These are phyloP conservation scores for Pythium guiyangense DNA, from an alignment of 352 stramenopile genomes.

Conservation along the genomic window DNA sequence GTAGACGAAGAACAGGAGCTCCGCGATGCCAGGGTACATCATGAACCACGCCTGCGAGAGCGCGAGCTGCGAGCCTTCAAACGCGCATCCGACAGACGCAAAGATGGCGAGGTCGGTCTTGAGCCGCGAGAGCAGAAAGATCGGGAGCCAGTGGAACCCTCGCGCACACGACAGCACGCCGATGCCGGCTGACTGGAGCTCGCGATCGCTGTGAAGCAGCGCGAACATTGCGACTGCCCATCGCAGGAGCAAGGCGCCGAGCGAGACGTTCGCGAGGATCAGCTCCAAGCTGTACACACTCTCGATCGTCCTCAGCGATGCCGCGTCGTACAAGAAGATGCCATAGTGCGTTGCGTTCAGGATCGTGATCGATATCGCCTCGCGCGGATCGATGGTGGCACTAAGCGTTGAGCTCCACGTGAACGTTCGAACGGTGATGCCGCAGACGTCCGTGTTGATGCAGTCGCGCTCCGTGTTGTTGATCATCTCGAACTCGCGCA, in stretches of 20 bases:
- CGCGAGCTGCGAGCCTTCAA: too few relatives aligned
- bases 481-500: conserved; percentile 5
- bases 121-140: conserved; percentile 17
- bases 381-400: not conserved
- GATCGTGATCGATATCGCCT: conserved; percentile 6
- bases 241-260: conserved; percentile 21
- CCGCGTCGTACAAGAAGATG: conserved; percentile 20
- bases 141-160: conserved; percentile 14
- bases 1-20: too few relatives aligned
- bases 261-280: conserved; percentile 31
- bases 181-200: conserved; percentile 8
- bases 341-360: conserved; percentile 24
- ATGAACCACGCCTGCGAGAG: too few relatives aligned
- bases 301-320: conserved; percentile 1
- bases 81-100: conserved; percentile 14
- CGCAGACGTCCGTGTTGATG: not conserved
- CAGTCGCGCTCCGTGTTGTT: conserved; percentile 1
- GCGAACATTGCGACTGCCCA: conserved; percentile 24
- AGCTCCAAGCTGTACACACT: conserved; percentile 28
- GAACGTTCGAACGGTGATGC: not conserved
- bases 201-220: not conserved
- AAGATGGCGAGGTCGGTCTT: conserved; percentile 17
- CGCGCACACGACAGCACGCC: conserved; percentile 12
- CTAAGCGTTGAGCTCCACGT: conserved; percentile 12
- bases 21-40: too few relatives aligned